Evolutionary conservation across 768 basidiomycete genomes (phyloP).

Genomic region (Auricularia cornea): DNA sequence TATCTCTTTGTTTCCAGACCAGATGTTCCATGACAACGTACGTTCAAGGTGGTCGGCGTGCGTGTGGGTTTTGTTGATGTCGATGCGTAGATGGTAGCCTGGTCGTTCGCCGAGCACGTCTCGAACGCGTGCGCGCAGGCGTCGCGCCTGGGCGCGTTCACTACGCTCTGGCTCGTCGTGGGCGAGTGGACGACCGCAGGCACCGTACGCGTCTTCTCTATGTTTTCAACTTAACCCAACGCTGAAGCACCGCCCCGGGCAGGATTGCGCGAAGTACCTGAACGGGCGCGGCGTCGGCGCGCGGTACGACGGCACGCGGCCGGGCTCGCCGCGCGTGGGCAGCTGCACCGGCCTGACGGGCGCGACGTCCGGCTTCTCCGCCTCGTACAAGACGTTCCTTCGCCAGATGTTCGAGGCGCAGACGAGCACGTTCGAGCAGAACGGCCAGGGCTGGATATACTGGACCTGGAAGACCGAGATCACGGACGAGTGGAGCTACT

Average conservation of each 20-base stretch:
- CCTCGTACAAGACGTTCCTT: constrained; percentile 73
- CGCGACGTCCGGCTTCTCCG: constrained; percentile 61
- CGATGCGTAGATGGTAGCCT: too few species aligned
- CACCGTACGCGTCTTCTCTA: constrained; percentile 30
- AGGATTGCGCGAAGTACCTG: constrained; percentile 49
- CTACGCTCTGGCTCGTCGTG: constrained; percentile 72
- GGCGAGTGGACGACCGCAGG: constrained; percentile 66
- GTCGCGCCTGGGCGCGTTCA: constrained; percentile 39
- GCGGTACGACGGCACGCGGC: constrained; percentile 52
- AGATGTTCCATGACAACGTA: not conserved
- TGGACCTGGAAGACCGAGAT: constrained; percentile 20
- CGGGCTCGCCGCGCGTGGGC: constrained; percentile 60
- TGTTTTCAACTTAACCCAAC: constrained; percentile 15
- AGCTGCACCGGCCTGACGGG: constrained; percentile 71
- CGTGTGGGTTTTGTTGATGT: constrained; percentile 7
- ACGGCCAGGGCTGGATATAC: not conserved
- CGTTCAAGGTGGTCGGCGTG: constrained; percentile 26
- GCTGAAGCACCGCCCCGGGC: constrained; percentile 37
- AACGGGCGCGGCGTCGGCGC: constrained; percentile 68
- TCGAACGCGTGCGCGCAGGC: constrained; percentile 44
- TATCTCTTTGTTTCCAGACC: constrained; percentile 25
- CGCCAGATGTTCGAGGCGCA: constrained; percentile 82
- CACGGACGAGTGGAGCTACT: constrained; percentile 80
- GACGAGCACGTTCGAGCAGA: constrained; percentile 5
- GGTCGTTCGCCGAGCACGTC: constrained; percentile 45